phyloP scores from a whole-genome alignment of 2,329 filamentous ascomycete species.

The Pseudogymnoascus sp. region DNA sequence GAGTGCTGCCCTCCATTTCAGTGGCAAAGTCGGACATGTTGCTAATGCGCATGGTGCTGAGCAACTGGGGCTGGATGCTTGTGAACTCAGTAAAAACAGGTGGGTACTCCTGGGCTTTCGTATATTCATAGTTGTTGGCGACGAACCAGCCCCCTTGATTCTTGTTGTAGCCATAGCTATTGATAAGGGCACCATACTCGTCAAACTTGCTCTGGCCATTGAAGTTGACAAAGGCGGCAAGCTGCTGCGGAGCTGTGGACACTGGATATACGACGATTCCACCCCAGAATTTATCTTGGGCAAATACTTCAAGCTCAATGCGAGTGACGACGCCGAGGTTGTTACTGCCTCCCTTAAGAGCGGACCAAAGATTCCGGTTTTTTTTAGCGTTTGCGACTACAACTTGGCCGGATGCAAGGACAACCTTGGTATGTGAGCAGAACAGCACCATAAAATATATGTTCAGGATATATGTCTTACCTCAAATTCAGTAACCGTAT shows the following conservation, averaged over 20 bases:
- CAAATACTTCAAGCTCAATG: conserved; percentile 31
- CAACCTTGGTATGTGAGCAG: conserved; percentile 14
- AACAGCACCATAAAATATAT: neutral
- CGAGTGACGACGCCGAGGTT: conserved; percentile 46
- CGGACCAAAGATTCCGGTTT: conserved; percentile 40
- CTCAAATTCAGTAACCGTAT: conserved; percentile 3
- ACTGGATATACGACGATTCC: conserved; percentile 10
- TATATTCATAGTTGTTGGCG: conserved; percentile 12
- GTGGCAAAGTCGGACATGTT: conserved; percentile 14
- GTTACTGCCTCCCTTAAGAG: conserved; percentile 48
- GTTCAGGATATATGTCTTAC: neutral
- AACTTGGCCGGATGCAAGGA: conserved; percentile 1
- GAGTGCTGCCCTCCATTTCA: conserved; percentile 9
- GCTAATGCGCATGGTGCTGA: conserved; percentile 12
- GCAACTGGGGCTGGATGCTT: conserved; percentile 9
- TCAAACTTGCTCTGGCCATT: neutral
- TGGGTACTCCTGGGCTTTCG: conserved; percentile 10
- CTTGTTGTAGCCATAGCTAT: neutral
- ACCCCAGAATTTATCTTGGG: conserved; percentile 13
- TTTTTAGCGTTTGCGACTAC: conserved; percentile 16
- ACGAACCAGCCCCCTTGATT: conserved; percentile 1
- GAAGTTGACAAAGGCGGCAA: conserved; percentile 7
- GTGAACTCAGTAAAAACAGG: conserved; percentile 9
- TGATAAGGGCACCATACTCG: conserved; percentile 12
- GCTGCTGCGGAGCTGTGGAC: conserved; percentile 3